Percentiles rank a stretch among this genome's conserved stretches.
Conservation (phyloP, 306 rosid species). For the Parietaria judaica region DNA sequence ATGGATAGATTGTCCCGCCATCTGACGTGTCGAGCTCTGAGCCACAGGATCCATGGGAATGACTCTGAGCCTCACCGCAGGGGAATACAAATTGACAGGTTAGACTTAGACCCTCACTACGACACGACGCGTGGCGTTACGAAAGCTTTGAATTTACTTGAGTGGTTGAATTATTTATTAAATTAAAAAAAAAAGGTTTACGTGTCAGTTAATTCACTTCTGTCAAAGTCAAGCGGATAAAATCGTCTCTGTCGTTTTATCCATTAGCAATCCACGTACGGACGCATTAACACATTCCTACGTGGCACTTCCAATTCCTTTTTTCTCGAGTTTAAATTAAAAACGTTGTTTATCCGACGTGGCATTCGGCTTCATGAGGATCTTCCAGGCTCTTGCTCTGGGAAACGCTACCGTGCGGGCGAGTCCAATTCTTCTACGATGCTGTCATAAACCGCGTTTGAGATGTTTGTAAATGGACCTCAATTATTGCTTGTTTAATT, state of each 20-base stretch:
- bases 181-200: conserved; percentile 17
- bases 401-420: neutral
- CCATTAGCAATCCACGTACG: neutral
- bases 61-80: neutral
- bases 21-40: conserved; percentile 20
- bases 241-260: conserved; percentile 25
- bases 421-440: neutral
- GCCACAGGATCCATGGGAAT: conserved; percentile 6
- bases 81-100: neutral
- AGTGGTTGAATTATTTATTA: neutral
- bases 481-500: too few species aligned
- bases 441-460: neutral
- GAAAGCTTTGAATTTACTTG: neutral
- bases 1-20: neutral
- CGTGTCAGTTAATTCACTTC: conserved; percentile 14
- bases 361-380: neutral
- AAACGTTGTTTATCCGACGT: conserved; percentile 13
- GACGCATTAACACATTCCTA: neutral
- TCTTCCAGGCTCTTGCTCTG: neutral
- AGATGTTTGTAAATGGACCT: neutral
- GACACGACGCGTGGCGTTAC: conserved; percentile 10
- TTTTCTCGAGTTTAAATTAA: neutral
- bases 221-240: neutral
- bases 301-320: conserved; percentile 15
- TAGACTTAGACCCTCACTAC: neutral